Conservation (phyloP, 495 filamentous ascomycete genomes). For the Penicillium coprophilum region DNA sequence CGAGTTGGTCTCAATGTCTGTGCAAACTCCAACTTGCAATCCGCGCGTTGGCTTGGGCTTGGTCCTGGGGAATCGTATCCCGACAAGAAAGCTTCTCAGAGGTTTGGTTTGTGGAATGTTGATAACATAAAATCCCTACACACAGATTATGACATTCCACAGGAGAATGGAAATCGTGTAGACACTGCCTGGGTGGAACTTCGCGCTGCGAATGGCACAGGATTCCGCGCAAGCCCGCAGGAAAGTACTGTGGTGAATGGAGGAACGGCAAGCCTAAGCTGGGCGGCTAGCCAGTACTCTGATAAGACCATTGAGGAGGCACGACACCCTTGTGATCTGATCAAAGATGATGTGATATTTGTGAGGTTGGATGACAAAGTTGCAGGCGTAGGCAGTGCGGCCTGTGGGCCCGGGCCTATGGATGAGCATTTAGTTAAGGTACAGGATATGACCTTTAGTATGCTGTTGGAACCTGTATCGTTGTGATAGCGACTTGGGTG, state of each 20-base stretch:
- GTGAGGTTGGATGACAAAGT: conserved; percentile 58
- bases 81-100: conserved; percentile 59
- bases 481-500: neutral
- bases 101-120: conserved; percentile 48
- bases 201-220: conserved; percentile 31
- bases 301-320: conserved; percentile 54
- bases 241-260: conserved; percentile 2
- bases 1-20: conserved; percentile 56
- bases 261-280: conserved; percentile 34
- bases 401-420: conserved; percentile 58
- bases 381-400: conserved; percentile 58
- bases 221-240: conserved; percentile 30
- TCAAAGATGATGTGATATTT: conserved; percentile 51
- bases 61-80: conserved; percentile 64
- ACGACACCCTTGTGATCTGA: conserved; percentile 62
- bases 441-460: conserved; percentile 3
- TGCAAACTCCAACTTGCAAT: conserved; percentile 37
- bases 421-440: conserved; percentile 47
- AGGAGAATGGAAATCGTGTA: conserved; percentile 63
- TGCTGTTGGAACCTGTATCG: conserved; percentile 5
- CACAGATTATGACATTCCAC: conserved; percentile 61
- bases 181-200: conserved; percentile 59
- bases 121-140: conserved; percentile 45
- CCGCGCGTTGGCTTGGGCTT: conserved; percentile 57
- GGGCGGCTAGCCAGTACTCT: conserved; percentile 54